Evolutionary conservation across 352 stramenopile genomes (phyloP).

Genomic region (Phytophthora parvispora): DNA sequence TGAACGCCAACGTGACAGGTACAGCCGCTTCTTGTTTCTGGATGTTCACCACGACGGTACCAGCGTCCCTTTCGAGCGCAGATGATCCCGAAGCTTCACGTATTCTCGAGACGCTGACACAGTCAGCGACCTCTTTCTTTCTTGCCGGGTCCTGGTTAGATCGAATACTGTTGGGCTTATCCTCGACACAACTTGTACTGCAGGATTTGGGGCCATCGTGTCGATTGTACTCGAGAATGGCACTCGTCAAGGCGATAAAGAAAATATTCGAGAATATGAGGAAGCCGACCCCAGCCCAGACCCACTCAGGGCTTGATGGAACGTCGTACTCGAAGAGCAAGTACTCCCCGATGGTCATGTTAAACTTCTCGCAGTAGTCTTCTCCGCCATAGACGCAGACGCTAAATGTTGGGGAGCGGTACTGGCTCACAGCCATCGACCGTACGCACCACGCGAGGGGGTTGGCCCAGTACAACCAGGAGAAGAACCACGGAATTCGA

Average conservation of each 20-base stretch:
- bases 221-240: constrained; percentile 36
- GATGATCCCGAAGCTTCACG: neutral
- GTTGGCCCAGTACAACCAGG: constrained; percentile 76
- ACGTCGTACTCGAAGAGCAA: constrained; percentile 36
- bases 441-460: constrained; percentile 55
- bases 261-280: constrained; percentile 28
- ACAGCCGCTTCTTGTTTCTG: constrained; percentile 23
- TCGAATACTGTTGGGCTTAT: too few species aligned
- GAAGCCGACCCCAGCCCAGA: constrained; percentile 30
- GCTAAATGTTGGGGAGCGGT: constrained; percentile 35
- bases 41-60: constrained; percentile 23
- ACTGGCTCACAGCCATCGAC: constrained; percentile 45
- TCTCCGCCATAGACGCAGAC: constrained; percentile 32
- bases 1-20: constrained; percentile 44
- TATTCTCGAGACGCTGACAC: too few species aligned
- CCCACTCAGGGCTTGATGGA: constrained; percentile 40
- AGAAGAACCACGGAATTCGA: constrained; percentile 43
- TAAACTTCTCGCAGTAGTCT: constrained; percentile 36
- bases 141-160: too few species aligned
- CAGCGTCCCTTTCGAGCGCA: too few species aligned
- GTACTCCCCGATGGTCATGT: constrained; percentile 43
- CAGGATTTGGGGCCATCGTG: constrained; percentile 32
- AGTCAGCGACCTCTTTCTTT: too few species aligned
- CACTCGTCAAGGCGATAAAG: constrained; percentile 31
- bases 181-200: constrained; percentile 7